phyloP scores from a whole-genome alignment of 2,329 filamentous ascomycete genomes.

The Arthrobotrys musiformis region DNA sequence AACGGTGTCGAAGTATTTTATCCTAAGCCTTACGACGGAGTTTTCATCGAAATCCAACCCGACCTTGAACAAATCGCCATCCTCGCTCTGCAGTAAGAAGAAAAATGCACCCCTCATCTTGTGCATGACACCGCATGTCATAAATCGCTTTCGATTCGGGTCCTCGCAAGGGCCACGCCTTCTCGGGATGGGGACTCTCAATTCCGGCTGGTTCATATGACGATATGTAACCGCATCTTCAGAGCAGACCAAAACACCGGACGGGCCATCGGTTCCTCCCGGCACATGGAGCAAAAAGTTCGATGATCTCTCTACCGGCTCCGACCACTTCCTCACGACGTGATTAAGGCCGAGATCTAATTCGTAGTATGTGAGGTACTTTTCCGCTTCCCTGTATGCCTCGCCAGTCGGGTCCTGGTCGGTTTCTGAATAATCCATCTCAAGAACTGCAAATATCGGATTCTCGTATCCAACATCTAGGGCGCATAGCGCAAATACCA shows the following conservation, averaged over 20 bases:
- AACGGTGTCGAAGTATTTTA: conserved; percentile 98
- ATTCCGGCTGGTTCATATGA: conserved; percentile 92
- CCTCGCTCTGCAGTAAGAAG: conserved; percentile 93
- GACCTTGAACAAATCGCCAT: conserved; percentile 98
- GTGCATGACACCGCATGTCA: conserved; percentile 95
- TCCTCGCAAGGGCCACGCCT: conserved; percentile 89
- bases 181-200: conserved; percentile 87
- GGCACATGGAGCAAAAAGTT: conserved; percentile 94
- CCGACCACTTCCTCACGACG: conserved; percentile 95
- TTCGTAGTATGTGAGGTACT: conserved; percentile 95
- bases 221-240: conserved; percentile 95
- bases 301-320: conserved; percentile 88
- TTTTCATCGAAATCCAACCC: conserved; percentile 92
- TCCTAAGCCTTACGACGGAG: conserved; percentile 81
- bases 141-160: conserved; percentile 85
- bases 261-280: conserved; percentile 90
- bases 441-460: conserved; percentile 92
- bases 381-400: conserved; percentile 83
- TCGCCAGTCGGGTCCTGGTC: conserved; percentile 91
- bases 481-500: conserved; percentile 87
- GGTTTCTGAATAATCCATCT: conserved; percentile 89
- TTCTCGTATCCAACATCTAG: conserved; percentile 97
- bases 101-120: conserved; percentile 97
- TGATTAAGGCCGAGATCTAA: conserved; percentile 96
- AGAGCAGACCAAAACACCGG: conserved; percentile 92